Base-by-base conservation (phyloP, 2,329 filamentous ascomycete genomes). In the Calonectria montana region DNA sequence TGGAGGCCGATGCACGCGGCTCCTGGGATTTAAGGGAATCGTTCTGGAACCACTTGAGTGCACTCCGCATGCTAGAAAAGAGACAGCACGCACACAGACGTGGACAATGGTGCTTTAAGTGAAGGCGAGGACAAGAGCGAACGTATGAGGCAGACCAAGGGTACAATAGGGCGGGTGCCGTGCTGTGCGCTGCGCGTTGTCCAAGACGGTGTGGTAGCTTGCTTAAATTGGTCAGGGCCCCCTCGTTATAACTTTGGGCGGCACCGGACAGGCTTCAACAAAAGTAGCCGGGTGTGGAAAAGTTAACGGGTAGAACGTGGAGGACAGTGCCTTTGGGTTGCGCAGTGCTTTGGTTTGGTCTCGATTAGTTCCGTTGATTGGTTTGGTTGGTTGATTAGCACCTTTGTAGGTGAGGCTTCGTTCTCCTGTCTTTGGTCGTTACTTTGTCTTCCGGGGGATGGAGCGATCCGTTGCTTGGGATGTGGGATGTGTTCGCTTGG, bases 31-130 rank as follows among this genome's bases (percentile, higher is more conserved):
- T 74, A 63, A 68, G 67, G 64, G 66, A 71, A 75, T 79, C 75
- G 67, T 78, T 79, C 73, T 81, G 79, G 72, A 80, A 77, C 81
- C 80, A 80, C 64, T 64, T 76, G 73, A 79, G 62, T 61, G 76
- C 70, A 70, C 68, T 77, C 57, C 72, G 73, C 77, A 77, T 77
- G 47, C 66, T 74, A 53, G 21, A 39, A 45, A 35, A 37, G 35
- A 63, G 73, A 53, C 50, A 53, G 68, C 72, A 72, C 23, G 47
- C 48, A 27, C 68, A 61, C 61, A 29, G 25, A 57, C 12, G 43
- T 59, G 35, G 35, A 63, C 43, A 57, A 65, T 53, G 57, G n/a
- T 62, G 39, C 8, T 41, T 45, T 29, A 45, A 62, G 39, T 43
- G 61, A 62, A 53, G 55, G 41, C 47, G 48, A 48, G 29, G 13